Percentiles rank a stretch among this genome's conserved stretches.
Conservation (phyloP, 495 filamentous ascomycete species). For the Penicillium waksmanii region DNA sequence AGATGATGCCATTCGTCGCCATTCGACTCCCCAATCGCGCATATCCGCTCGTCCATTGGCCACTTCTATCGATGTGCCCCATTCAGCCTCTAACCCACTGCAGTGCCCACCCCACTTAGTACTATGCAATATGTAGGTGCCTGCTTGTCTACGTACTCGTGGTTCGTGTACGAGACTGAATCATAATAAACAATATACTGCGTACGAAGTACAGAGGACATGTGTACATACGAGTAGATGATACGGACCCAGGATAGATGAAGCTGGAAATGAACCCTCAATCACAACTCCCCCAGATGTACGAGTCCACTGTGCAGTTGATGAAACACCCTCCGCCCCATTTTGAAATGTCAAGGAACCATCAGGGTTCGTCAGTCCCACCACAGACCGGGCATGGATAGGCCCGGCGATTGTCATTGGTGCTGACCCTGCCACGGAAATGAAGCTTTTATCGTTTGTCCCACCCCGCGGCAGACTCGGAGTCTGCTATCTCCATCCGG, state of each 20-base stretch:
- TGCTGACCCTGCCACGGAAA: slow-evolving; percentile 3
- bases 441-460: slow-evolving; percentile 1
- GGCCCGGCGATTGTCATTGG: background rate
- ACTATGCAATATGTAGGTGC: no score
- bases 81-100: background rate
- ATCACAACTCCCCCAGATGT: background rate
- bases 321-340: background rate
- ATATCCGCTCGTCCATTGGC: background rate
- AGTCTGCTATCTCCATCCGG: background rate
- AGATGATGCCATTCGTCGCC: slow-evolving; percentile 23
- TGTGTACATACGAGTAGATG: no score
- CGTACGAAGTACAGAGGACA: no score
- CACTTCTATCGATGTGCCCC: background rate
- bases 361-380: slow-evolving; percentile 4
- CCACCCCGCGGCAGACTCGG: background rate
- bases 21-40: slow-evolving; percentile 9
- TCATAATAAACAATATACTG: no score
- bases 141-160: no score
- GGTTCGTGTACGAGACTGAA: no score
- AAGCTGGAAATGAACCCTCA: no score
- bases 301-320: background rate
- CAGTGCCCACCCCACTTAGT: background rate
- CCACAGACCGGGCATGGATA: background rate
- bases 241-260: no score
- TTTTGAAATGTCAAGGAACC: background rate